These are phyloP conservation scores for Immersiella caudata DNA, from an alignment of 495 filamentous ascomycete species.

Conservation along the genomic window DNA sequence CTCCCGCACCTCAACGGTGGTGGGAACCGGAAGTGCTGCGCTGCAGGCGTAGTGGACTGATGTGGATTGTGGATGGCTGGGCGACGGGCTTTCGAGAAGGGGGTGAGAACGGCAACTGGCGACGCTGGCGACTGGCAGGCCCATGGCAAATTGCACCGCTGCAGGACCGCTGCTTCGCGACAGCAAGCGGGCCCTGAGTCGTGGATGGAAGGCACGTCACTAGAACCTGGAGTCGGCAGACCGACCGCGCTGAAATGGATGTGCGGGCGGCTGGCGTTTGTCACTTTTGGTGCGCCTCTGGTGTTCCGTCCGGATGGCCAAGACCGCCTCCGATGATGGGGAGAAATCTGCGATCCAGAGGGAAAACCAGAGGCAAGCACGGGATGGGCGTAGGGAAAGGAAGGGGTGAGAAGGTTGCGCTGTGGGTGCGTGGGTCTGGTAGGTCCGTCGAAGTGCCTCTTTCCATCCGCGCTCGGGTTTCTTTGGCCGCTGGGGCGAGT, in stretches of 20 bases:
- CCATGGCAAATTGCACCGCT: slow-evolving; percentile 7
- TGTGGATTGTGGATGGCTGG: slow-evolving; percentile 16
- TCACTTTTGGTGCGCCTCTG: neutral
- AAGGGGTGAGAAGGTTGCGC: neutral
- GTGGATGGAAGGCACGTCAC: neutral
- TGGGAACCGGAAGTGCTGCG: slow-evolving; percentile 19
- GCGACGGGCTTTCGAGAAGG: neutral
- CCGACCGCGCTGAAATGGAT: neutral
- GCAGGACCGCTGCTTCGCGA: slow-evolving; percentile 8
- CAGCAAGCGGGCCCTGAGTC: slow-evolving; percentile 1
- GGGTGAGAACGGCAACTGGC: slow-evolving; percentile 13
- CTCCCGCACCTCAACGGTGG: slow-evolving; percentile 17
- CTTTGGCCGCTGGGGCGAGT: neutral
- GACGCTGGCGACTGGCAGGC: slow-evolving; percentile 13
- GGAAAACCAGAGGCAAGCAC: neutral
- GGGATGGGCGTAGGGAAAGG: neutral
- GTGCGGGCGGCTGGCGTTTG: neutral
- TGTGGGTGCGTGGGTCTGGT: neutral
- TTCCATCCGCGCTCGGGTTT: neutral
- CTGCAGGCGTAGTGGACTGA: slow-evolving; percentile 10
- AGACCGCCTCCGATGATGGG: neutral
- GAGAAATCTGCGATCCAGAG: slow-evolving; percentile 4
- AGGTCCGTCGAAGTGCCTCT: neutral
- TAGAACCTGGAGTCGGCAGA: neutral
- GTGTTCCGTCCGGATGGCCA: slow-evolving; percentile 1